These are phyloP conservation scores for Coemansia sp. DNA, from an alignment of 192 early-diverging fungal genomes.

Conservation along the genomic window DNA sequence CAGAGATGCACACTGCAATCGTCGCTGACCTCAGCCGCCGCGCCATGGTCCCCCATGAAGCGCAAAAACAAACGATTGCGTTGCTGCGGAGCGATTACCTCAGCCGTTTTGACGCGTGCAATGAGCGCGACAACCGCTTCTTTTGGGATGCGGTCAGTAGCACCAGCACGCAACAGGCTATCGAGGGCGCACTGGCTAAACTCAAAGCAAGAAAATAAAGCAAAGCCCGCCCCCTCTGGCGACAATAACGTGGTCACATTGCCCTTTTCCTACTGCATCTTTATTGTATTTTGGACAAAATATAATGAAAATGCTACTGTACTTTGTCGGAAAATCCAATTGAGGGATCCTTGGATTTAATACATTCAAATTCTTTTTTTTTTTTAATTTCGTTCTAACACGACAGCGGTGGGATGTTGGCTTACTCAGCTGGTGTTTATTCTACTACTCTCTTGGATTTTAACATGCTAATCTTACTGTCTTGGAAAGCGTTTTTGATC, in stretches of 20 bases:
- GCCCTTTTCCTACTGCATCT: constrained; percentile 1
- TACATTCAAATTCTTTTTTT: neutral
- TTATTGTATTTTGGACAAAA: constrained; percentile 11
- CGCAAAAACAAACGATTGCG: constrained; percentile 19
- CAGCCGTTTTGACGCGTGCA: constrained; percentile 18
- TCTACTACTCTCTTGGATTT: neutral
- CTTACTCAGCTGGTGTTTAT: neutral
- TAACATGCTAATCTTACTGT: constrained; percentile 3
- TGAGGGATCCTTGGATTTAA: neutral
- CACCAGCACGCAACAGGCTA: constrained; percentile 16
- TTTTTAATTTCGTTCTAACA: neutral
- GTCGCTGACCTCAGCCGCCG: neutral
- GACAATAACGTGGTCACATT: constrained; percentile 4
- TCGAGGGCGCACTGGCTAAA: constrained; percentile 12
- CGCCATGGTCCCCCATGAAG: constrained; percentile 6
- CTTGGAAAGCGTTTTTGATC: constrained; percentile 1
- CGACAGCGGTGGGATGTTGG: no score
- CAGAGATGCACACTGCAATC: constrained; percentile 13
- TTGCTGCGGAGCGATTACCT: constrained; percentile 20
- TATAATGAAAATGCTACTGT: neutral
- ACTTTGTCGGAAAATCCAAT: neutral
- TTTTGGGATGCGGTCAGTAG: constrained; percentile 22
- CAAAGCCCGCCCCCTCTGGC: no score
- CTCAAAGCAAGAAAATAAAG: constrained; percentile 8
- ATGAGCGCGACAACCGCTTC: constrained; percentile 21